Evolutionary conservation across 192 early-diverging fungal species (phyloP), one percentile per base, ranked within the genome.

Genomic region (Coemansia sp.): DNA sequence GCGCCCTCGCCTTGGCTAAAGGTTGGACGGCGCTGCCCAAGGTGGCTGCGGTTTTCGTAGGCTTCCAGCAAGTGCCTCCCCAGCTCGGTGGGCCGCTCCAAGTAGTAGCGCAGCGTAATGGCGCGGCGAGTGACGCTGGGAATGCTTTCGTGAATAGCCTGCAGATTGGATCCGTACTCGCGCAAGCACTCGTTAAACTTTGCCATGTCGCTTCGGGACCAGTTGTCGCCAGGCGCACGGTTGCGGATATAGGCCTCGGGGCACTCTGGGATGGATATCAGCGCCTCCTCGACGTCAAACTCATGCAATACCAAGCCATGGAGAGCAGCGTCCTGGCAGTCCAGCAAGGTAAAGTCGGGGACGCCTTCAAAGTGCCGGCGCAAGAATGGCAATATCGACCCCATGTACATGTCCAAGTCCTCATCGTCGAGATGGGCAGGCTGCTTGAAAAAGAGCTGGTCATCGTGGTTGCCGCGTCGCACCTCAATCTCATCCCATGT

Each of bases 291-390:
- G 0, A 84, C 79, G 63, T 92, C 81, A 45, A 86, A 92, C 6
- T 60, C 66, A 27, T 70, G 77, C 19, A 72, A 40, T 10, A 86
- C 80, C 20, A 91, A 67, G 9, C 77, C 78, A 42, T 84, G 60
- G 32, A 93, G 70, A 6, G 88, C 90, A 11, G 80, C 73, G 56
- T 93, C 91, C 56, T 89, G 83, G 40, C 87, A 62, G 68, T 93
- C 91, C 56, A 87, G 67, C 7, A 88, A 42, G 2, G 81, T 78
- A 62, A 77, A 89, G 51, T 86, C 82, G 0, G 47, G 64, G 10
- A 69, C 24, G 11, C 6, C 14, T 25, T 54, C 59, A 56, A 72
- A 74, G 42, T 83, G 74, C 37, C 75, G 64, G 43, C 39, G 59
- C 43, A 83, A 45, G 24, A 74, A 83, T 37, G 81, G 81, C 20